Base-by-base conservation (phyloP, 495 filamentous ascomycete species). In the Chaetomidium leptoderma region DNA sequence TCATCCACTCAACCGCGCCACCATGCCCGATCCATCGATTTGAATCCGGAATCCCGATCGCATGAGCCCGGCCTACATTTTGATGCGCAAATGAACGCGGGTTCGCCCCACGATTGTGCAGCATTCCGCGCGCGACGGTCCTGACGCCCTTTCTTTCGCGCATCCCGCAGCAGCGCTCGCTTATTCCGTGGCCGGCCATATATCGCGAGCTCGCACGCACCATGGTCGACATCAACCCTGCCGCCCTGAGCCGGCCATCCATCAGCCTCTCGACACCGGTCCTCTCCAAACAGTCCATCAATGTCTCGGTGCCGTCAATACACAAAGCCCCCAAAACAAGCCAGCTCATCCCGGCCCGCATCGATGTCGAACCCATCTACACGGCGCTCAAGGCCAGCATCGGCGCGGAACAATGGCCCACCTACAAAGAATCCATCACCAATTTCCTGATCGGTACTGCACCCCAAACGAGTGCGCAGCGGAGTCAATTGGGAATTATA, bases 311-410 rank as follows among this genome's bases (percentile, higher is more conserved):
- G 16, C 72, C 83, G 10, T 74, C 78, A 49, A 71, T 80, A 11
- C 78, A 82, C 74, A 88, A 78, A 74, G 77, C 72, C 53, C 80
- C 74, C 49, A 90, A 87, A 63, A 82, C 83, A 6, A 84, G 84
- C 58, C 86, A 87, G 77, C 73, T 81, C 13, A 77, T 81, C 46
- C 80, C 84, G 3, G 78, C 85, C 42, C 87, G 93, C 64, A 88
- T 97, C 57, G 92, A 98, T 66, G 76, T 96, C 24, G 92, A 97
- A 68, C 88, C 90, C 27, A 78, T 92, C 61, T 97, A 97, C 68
- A 87, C 89, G 35, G 84, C 86, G 59, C 80, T 98, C 44, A 97
- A 96, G 69, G 74, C 79, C 40, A 83, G 81, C 39, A 86, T 97
- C 70, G 74, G 76, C 30, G 80, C 85, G 44, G 92, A 96, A 68